Percentiles rank a stretch among this genome's conserved stretches.
phyloP scores from a whole-genome alignment of 2,329 filamentous ascomycete genomes.

The Aureobasidium sp. region DNA sequence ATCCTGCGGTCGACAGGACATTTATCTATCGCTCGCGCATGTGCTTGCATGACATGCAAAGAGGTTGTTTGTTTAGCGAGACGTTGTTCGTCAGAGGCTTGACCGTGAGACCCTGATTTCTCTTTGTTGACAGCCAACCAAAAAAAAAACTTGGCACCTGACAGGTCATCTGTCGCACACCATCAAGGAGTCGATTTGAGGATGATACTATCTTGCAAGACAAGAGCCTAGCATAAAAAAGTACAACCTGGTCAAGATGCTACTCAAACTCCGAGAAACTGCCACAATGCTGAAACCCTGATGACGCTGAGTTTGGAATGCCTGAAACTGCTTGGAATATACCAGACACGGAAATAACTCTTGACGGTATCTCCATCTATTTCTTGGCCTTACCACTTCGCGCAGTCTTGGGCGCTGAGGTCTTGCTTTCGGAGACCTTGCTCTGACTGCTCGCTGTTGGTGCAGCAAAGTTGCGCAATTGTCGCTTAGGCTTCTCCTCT shows the following conservation, averaged over 20 bases:
- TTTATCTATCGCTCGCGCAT: not conserved
- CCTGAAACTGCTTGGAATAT: not conserved
- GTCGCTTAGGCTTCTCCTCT: constrained; percentile 27
- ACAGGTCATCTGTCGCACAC: not conserved
- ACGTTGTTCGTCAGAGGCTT: constrained; percentile 13
- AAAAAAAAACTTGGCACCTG: constrained; percentile 8
- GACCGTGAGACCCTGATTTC: constrained; percentile 2
- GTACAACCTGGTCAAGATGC: not conserved
- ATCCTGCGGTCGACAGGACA: constrained; percentile 7
- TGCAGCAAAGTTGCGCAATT: constrained; percentile 28
- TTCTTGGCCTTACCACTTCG: constrained; percentile 11
- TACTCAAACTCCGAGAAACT: not conserved
- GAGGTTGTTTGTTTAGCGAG: constrained; percentile 8
- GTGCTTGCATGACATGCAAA: not conserved
- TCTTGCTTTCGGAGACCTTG: constrained; percentile 15
- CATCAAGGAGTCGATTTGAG: not conserved
- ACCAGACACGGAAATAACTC: not conserved
- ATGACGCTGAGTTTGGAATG: not conserved
- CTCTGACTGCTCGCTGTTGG: constrained; percentile 33
- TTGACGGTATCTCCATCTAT: not conserved
- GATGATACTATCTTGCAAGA: not conserved
- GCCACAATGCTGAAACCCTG: constrained; percentile 9
- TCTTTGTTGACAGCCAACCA: constrained; percentile 10
- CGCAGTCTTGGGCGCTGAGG: constrained; percentile 5
- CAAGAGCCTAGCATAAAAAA: not conserved